phyloP scores from a whole-genome alignment of 2,329 filamentous ascomycete genomes.

The Claviceps citrina region DNA sequence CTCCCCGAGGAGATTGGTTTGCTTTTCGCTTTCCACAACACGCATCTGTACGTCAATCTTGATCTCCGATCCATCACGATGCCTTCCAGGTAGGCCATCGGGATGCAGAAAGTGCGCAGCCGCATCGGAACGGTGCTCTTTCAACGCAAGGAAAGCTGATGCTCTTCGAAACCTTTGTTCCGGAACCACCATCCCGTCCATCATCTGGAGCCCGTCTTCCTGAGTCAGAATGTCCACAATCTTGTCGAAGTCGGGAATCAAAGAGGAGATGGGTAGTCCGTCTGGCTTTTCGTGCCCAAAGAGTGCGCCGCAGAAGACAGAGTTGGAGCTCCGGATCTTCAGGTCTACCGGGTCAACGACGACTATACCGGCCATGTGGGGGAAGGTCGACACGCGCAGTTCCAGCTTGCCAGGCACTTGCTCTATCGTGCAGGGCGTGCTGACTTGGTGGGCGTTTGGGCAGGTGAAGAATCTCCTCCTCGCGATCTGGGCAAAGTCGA shows the following conservation, averaged over 20 bases:
- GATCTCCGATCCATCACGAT: conserved; percentile 81
- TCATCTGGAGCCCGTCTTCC: conserved; percentile 68
- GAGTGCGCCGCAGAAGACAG: conserved; percentile 79
- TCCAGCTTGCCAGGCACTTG: conserved; percentile 53
- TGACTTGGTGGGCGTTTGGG: conserved; percentile 58
- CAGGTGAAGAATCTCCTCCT: conserved; percentile 73
- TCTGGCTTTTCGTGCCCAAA: conserved; percentile 81
- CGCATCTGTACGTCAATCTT: conserved; percentile 94
- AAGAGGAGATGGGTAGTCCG: conserved; percentile 59
- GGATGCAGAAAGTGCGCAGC: conserved; percentile 67
- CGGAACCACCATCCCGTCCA: conserved; percentile 91
- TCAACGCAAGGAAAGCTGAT: conserved; percentile 65
- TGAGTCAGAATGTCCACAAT: conserved; percentile 69
- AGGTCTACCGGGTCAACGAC: conserved; percentile 70
- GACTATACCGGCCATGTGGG: conserved; percentile 93
- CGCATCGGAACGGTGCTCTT: conserved; percentile 68
- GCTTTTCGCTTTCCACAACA: conserved; percentile 78
- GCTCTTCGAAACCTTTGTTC: conserved; percentile 92
- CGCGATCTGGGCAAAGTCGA: conserved; percentile 63
- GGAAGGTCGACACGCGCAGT: conserved; percentile 81
- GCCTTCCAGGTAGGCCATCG: conserved; percentile 68
- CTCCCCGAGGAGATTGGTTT: conserved; percentile 42
- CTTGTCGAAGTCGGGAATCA: conserved; percentile 78
- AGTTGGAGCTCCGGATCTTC: conserved; percentile 80
- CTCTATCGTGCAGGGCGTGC: conserved; percentile 71